A percentile compares a stretch with the other conserved stretches of the same genome.
Conservation (phyloP, 164 flowering plant genomes). For the Euptelea pleiosperma region DNA sequence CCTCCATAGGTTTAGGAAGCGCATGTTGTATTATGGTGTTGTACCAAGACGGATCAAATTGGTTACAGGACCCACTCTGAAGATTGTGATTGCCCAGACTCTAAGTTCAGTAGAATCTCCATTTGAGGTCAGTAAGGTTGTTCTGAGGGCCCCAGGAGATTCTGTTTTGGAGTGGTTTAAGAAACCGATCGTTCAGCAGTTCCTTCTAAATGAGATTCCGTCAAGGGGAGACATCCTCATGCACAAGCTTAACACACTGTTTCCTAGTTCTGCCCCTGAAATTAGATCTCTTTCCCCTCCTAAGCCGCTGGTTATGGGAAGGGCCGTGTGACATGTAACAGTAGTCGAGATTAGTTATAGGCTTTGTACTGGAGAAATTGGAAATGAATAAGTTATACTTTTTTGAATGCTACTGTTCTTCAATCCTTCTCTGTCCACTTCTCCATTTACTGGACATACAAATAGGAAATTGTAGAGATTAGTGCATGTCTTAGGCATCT, state of each 20-base stretch:
- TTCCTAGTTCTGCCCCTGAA: constrained; percentile 95
- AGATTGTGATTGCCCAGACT: constrained; percentile 88
- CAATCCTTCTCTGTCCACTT: no score
- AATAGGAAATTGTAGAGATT: no score
- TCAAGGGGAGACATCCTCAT: constrained; percentile 85
- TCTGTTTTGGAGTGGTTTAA: constrained; percentile 95
- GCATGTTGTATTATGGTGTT: constrained; percentile 95
- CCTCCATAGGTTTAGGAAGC: constrained; percentile 89
- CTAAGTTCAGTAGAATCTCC: constrained; percentile 88
- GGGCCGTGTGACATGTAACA: constrained; percentile 22
- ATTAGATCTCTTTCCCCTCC: constrained; percentile 82
- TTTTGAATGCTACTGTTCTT: neutral
- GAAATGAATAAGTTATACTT: neutral
- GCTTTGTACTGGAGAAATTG: neutral
- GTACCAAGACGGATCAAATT: constrained; percentile 89
- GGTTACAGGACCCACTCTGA: constrained; percentile 92
- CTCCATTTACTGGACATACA: no score
- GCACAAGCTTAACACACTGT: constrained; percentile 85
- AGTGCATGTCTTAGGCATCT: no score
- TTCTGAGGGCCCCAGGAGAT: constrained; percentile 89
- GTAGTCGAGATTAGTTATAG: constrained; percentile 1
- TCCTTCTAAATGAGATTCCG: constrained; percentile 92
- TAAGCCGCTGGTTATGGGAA: constrained; percentile 54
- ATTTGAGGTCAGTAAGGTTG: constrained; percentile 98
- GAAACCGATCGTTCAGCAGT: constrained; percentile 95